A percentile compares a stretch with the other conserved stretches of the same genome.
phyloP scores from a whole-genome alignment of 2,329 filamentous ascomycete species.

The Lasiodiplodia citricola region DNA sequence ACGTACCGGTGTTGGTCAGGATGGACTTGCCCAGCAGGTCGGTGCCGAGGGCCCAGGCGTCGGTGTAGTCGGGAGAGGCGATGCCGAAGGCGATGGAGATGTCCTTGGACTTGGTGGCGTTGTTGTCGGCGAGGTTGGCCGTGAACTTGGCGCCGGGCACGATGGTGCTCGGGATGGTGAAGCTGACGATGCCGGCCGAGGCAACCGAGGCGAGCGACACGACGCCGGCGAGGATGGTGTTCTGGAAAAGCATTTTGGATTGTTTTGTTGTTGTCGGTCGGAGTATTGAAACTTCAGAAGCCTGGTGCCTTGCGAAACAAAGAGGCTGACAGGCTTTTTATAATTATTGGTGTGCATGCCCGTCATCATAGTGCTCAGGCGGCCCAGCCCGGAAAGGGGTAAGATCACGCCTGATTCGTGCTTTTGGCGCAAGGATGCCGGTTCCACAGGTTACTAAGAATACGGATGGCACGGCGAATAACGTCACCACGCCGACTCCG shows the following conservation, averaged over 20 bases:
- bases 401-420: slow-evolving; percentile 16
- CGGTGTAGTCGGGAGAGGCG: not conserved
- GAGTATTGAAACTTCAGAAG: not conserved
- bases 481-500: not conserved
- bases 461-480: not conserved
- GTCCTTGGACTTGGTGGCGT: slow-evolving; percentile 12
- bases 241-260: slow-evolving; percentile 3
- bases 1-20: slow-evolving; percentile 18
- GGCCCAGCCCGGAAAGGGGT: not conserved
- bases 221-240: slow-evolving; percentile 14
- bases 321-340: not conserved
- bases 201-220: slow-evolving; percentile 11
- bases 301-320: not conserved
- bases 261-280: not conserved
- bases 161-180: slow-evolving; percentile 12
- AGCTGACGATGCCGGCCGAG: slow-evolving; percentile 17
- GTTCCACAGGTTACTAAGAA: slow-evolving; percentile 2
- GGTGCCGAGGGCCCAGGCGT: not conserved
- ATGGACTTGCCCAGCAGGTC: slow-evolving; percentile 5
- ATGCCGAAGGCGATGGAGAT: slow-evolving; percentile 18
- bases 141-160: slow-evolving; percentile 11
- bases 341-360: not conserved
- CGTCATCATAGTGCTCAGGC: not conserved
- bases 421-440: not conserved
- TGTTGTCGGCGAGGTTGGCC: slow-evolving; percentile 8